Percentiles rank a stretch among this genome's conserved stretches.
phyloP scores from a whole-genome alignment of 2,329 filamentous ascomycete species.

The Geoglossum cookeanum region DNA sequence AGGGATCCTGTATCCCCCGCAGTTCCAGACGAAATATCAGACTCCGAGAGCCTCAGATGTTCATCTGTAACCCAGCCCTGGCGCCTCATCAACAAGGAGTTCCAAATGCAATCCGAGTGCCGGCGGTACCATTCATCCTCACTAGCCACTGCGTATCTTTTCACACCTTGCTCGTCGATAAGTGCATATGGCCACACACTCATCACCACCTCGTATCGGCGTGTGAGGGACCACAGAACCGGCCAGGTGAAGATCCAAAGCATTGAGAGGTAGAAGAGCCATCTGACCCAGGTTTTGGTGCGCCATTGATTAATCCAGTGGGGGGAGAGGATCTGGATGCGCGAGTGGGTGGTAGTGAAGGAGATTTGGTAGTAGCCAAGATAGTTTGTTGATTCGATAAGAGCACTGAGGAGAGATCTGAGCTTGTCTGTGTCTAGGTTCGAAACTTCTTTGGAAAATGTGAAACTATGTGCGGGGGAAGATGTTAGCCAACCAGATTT shows the following conservation, averaged over 20 bases:
- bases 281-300: conserved; percentile 40
- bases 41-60: conserved; percentile 24
- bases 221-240: conserved; percentile 45
- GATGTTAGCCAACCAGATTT: conserved; percentile 2
- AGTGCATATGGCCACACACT: conserved; percentile 40
- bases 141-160: conserved; percentile 15
- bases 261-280: conserved; percentile 46
- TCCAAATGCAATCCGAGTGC: conserved; percentile 41
- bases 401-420: conserved; percentile 29
- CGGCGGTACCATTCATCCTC: conserved; percentile 40
- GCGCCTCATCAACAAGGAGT: conserved; percentile 37
- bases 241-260: conserved; percentile 56
- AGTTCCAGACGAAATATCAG: conserved; percentile 6
- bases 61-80: conserved; percentile 36
- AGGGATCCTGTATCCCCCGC: conserved; percentile 23
- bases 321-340: conserved; percentile 44
- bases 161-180: conserved; percentile 10
- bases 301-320: conserved; percentile 46
- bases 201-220: conserved; percentile 43
- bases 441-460: conserved; percentile 31
- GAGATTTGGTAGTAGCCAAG: conserved; percentile 38
- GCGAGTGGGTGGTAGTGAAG: conserved; percentile 38
- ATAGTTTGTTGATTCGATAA: conserved; percentile 48
- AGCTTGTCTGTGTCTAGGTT: conserved; percentile 42
- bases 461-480: conserved; percentile 22